Evolutionary conservation across 2,329 filamentous ascomycete species (phyloP).

Genomic region (Thelonectria olida): DNA sequence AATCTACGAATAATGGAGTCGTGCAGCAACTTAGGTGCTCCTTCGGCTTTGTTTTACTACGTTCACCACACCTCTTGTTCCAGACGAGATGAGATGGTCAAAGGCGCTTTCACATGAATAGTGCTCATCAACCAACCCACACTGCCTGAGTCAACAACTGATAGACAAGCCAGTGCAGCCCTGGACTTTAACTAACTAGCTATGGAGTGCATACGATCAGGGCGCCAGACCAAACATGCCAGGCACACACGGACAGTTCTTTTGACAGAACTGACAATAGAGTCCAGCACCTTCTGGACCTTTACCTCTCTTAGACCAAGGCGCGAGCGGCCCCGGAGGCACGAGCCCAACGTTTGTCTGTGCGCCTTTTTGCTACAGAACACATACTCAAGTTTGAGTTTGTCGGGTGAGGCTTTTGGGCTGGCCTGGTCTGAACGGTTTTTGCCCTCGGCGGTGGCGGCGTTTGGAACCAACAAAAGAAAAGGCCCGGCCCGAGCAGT

Average conservation of each 20-base stretch:
- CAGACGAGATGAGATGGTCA: not conserved
- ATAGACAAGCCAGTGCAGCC: too few relatives aligned
- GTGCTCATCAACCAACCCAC: not conserved
- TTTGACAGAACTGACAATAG: conserved; percentile 22
- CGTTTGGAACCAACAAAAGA: conserved; percentile 27
- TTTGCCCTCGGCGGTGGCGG: conserved; percentile 6
- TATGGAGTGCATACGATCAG: not conserved
- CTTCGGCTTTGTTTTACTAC: conserved; percentile 8
- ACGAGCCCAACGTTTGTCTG: conserved; percentile 37
- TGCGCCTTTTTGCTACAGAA: conserved; percentile 30
- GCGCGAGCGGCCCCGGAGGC: conserved; percentile 22
- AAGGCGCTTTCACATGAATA: not conserved
- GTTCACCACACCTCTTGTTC: conserved; percentile 16
- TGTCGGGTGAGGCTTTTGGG: conserved; percentile 25
- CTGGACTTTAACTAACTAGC: not conserved
- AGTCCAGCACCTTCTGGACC: conserved; percentile 7
- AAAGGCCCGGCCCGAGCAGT: conserved; percentile 38
- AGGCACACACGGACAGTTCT: conserved; percentile 1
- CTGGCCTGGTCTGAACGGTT: conserved; percentile 14
- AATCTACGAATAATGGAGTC: conserved; percentile 1
- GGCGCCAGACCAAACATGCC: conserved; percentile 7
- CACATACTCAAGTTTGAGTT: conserved; percentile 28
- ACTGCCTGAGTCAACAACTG: not conserved
- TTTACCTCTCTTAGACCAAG: conserved; percentile 35
- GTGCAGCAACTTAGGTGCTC: conserved; percentile 3